Conservation (phyloP, 371 early-diverging fungal genomes). For the Mucor velutinosus region DNA sequence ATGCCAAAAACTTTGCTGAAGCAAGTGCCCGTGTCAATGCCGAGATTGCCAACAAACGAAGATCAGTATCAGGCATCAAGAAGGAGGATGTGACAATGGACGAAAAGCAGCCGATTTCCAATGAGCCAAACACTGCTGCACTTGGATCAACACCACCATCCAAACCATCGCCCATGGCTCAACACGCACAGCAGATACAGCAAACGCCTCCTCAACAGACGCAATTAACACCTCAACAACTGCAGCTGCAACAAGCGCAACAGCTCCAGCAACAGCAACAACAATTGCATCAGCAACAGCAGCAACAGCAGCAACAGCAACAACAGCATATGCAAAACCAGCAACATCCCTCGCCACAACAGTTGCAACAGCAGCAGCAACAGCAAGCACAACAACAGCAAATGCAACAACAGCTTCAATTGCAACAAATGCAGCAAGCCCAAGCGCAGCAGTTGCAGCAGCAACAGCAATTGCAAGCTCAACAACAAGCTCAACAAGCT, state of each 20-base stretch:
- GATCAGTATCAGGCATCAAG: conserved; percentile 5
- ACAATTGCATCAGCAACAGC: conserved; percentile 10
- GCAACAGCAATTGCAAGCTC: background rate
- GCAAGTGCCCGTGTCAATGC: conserved; percentile 24
- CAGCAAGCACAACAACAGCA: conserved; percentile 24
- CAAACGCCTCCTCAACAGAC: conserved; percentile 18
- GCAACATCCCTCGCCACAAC: conserved; percentile 8
- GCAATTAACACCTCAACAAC: conserved; percentile 25
- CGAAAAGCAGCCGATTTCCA: background rate
- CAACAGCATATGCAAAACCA: conserved; percentile 6
- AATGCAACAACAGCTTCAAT: conserved; percentile 21
- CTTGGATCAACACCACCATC: background rate
- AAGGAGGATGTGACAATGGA: conserved; percentile 12
- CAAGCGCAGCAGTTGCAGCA: background rate
- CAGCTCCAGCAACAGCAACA: conserved; percentile 23
- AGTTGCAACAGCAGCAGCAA: conserved; percentile 16
- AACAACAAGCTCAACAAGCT: background rate
- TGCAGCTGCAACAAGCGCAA: conserved; percentile 21
- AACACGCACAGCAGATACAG: conserved; percentile 17
- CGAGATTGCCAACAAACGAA: conserved; percentile 22
- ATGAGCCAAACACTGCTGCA: background rate
- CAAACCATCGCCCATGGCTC: conserved; percentile 11
- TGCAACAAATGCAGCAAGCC: conserved; percentile 18
- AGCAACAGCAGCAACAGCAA: conserved; percentile 1
- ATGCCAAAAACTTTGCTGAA: conserved; percentile 40